Evolutionary conservation across 495 filamentous ascomycete species (phyloP), one percentile per base, ranked within the genome.

Genomic region (Rostrohypoxylon terebratum): DNA sequence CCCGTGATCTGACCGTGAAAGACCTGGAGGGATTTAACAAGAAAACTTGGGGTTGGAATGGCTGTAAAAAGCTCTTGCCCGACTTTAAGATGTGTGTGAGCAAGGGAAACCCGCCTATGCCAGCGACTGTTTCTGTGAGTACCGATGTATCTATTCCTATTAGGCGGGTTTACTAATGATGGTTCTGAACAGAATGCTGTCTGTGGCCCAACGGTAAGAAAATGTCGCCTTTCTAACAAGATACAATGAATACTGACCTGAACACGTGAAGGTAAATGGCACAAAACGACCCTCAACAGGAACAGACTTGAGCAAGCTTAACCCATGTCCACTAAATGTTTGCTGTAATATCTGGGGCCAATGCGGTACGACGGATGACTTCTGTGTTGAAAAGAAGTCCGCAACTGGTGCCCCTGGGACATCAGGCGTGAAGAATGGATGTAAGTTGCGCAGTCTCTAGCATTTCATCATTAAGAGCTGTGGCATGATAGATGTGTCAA

Each of bases 41-140:
- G 21, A 66, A 80, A 1, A 86, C 83, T 10, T 88, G 85, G 84
- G 85, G 78, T 36, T 88, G 84, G 84, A 71, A 53, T 16, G 83
- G 82, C 40, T 89, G 87, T 71, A 59, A 65, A 6, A 33, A 47
- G 9, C 65, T 88, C 0, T 45, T 69, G 45, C 21, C 31, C 0
- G 69, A 63, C 4, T 48, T 63, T 8, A 54, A 55, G 10, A 87
- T 89, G 16, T 88, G 87, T 68, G 44, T 89, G 2, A 87, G 85
- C 70, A 63, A 69, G 1, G 87, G 87, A 4, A 25, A 44, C 0
- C 75, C 86, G 3, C 84, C 85, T 0, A 70, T 88, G 74, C 87
- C 86, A 0, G 71, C 80, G 31, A 59, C 13, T 10, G 57, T 59
- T 28, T 38, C 57, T 59, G 57, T 59, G 33, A 59, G 57, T 59